Conservation (phyloP, 306 rosid genomes). For the Rosa multiflora region DNA sequence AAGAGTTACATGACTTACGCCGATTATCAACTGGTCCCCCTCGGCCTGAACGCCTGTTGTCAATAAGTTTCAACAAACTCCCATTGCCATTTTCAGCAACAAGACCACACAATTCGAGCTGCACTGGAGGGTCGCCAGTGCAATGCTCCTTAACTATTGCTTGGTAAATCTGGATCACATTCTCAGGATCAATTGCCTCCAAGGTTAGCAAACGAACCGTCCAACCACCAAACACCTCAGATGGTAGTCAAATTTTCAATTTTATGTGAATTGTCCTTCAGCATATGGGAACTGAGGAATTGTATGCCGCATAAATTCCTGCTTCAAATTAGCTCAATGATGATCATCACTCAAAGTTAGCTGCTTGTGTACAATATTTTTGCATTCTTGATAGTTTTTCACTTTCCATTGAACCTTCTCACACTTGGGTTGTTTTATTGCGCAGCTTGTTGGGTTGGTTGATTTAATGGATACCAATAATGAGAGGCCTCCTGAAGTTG, state of each 20-base stretch:
- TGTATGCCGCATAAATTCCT: no score
- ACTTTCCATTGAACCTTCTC: no score
- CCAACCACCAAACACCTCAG: neutral
- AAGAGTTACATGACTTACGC: neutral
- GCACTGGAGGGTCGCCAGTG: neutral
- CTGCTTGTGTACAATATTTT: no score
- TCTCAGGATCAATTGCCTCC: neutral
- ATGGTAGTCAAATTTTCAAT: no score
- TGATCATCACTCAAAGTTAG: no score
- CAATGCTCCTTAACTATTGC: neutral
- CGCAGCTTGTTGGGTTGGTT: no score
- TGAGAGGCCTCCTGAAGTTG: neutral
- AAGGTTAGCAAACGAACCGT: neutral
- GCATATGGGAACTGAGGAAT: no score
- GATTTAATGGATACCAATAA: no score
- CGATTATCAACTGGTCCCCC: neutral
- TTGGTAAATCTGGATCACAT: neutral
- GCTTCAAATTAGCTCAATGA: no score
- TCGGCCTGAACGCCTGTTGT: neutral
- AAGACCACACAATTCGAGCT: neutral
- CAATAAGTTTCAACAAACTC: neutral
- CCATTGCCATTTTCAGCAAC: constrained; percentile 1
- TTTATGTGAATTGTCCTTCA: no score
- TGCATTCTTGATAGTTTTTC: no score
- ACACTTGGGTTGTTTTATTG: no score